Base-by-base conservation (phyloP, 441 rosid species). In the Gossypium schwendimanii region DNA sequence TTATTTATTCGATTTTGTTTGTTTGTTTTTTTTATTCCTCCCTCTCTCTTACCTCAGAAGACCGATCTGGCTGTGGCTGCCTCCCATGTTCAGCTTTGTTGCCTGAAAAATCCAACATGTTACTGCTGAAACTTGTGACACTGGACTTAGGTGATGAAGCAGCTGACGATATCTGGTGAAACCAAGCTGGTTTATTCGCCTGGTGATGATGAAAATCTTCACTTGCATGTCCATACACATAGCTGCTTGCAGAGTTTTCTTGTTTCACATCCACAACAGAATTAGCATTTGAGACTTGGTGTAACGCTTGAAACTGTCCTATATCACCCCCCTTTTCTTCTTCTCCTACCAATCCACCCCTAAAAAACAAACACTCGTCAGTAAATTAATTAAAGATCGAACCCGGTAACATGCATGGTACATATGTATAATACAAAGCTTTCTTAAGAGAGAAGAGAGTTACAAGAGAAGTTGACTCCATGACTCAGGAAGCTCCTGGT, bases 391-490 rank as follows among this genome's bases (percentile, higher is more conserved):
- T 20, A 69, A 62, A 63, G 70, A 66, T 20, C 57, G 70, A 67
- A 14, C 50, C 39, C 4, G 39, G 52, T 15, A 24, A n/a, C 24
- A 68, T 68, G 60, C 52, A 64, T 18, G 24, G 18, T 39, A 18
- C 44, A 1, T 39, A 39, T 39, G 44, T 8, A 39, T 39, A 39
- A 39, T 39, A 39, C 44, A 8, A 39, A 39, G 44, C 44, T 39
- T 39, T 39, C 44, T 39, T 3, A 55, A 39, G 65, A 76, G 69
- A 33, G 53, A 61, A 63, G 72, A 73, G 76, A 69, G 28, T 87
- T 89, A 93, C 98, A 88, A 50, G 73, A 91, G 97, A 21, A 93
- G 92, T 77, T 93, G 98, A 81, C 93, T 91, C 93, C 90, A 86
- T 10, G 98, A 88, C 78, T 91, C 93, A 17, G 91, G 93, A 81